A percentile compares a stretch with the other conserved stretches of the same genome.
Evolutionary conservation across 1,284 basidiomycete genomes (phyloP).

Genomic region (Takashimella koratensis): DNA sequence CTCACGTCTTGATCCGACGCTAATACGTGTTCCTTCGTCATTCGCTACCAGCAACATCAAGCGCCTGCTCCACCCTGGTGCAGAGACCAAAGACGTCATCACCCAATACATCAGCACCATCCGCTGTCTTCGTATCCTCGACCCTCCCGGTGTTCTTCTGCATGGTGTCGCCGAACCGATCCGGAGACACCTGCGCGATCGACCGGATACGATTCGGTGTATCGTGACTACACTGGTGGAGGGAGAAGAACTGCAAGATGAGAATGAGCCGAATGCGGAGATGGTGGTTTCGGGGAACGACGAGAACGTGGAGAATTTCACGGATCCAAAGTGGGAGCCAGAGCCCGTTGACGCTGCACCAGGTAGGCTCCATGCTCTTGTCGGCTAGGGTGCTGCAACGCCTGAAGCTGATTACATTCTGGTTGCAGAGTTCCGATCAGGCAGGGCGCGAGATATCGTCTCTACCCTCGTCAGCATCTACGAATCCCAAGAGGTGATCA

Average conservation of each 20-base stretch:
- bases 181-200: constrained; percentile 71
- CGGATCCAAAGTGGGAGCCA: constrained; percentile 85
- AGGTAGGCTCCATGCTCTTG: constrained; percentile 53
- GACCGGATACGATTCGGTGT: constrained; percentile 84
- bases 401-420: too few species aligned
- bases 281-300: constrained; percentile 61
- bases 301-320: constrained; percentile 71
- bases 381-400: too few species aligned
- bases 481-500: constrained; percentile 87
- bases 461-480: constrained; percentile 94
- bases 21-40: constrained; percentile 3
- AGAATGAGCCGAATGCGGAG: constrained; percentile 38
- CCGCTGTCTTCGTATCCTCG: constrained; percentile 81
- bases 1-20: too few species aligned
- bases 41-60: constrained; percentile 62
- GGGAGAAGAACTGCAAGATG: constrained; percentile 62
- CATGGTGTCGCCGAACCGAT: constrained; percentile 90
- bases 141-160: constrained; percentile 85
- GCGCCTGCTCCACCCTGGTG: constrained; percentile 90
- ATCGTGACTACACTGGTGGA: constrained; percentile 89
- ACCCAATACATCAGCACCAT: constrained; percentile 93
- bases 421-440: constrained; percentile 72
- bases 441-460: constrained; percentile 83
- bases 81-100: constrained; percentile 88
- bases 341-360: constrained; percentile 91